Percentiles rank a stretch among this genome's conserved stretches.
These are phyloP conservation scores for Exsudoporus frostii DNA, from an alignment of 768 basidiomycete species.

Conservation along the genomic window DNA sequence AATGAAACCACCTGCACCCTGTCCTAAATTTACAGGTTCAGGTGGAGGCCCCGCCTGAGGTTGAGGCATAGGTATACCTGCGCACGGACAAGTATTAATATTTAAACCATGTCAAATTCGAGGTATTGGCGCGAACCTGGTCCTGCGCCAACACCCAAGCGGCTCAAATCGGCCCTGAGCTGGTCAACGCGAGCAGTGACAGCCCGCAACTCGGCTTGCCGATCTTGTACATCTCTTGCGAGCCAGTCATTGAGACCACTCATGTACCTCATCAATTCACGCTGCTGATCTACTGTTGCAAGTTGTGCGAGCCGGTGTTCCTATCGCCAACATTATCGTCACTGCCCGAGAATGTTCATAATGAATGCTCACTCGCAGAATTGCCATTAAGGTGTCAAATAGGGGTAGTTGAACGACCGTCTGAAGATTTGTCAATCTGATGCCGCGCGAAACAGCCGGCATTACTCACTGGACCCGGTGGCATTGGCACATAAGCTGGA, in stretches of 20 bases:
- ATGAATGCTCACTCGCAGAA: conserved; percentile 52
- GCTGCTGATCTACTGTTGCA: conserved; percentile 74
- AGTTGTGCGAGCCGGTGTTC: conserved; percentile 73
- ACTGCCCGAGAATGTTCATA: conserved; percentile 1
- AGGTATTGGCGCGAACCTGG: conserved; percentile 30
- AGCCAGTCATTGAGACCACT: conserved; percentile 75
- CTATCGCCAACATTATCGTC: conserved; percentile 35
- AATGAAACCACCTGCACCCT: conserved; percentile 15
- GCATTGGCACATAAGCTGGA: conserved; percentile 43
- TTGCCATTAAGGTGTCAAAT: conserved; percentile 67
- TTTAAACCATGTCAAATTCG: neutral
- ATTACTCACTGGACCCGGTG: conserved; percentile 50
- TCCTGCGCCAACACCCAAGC: conserved; percentile 42
- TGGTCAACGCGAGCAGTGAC: conserved; percentile 61
- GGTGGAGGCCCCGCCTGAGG: conserved; percentile 9
- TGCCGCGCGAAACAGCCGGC: neutral
- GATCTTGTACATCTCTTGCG: conserved; percentile 71
- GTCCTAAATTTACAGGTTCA: conserved; percentile 1
- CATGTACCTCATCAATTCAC: conserved; percentile 80
- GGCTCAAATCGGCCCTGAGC: conserved; percentile 42
- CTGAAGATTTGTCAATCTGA: conserved; percentile 31
- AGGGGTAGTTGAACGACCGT: conserved; percentile 61
- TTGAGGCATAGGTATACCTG: conserved; percentile 28
- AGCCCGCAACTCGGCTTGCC: conserved; percentile 67
- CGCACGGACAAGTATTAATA: neutral